Conservation (phyloP, 768 basidiomycete genomes). For the Psilocybe azurescens region DNA sequence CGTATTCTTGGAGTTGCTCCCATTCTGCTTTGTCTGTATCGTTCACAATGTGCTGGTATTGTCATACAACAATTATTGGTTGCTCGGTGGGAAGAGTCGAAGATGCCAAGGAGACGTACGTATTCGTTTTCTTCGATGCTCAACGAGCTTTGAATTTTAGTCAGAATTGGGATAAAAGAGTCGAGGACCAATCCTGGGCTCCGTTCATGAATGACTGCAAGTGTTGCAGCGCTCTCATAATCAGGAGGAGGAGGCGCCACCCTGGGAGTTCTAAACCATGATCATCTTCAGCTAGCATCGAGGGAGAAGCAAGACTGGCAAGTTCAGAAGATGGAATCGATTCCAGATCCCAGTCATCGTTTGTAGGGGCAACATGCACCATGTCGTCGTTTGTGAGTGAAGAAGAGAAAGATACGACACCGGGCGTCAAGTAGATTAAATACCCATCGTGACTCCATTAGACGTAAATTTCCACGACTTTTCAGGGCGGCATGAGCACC, state of each 20-base stretch:
- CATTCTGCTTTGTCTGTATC: background rate
- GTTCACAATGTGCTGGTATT: background rate
- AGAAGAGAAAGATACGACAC: background rate
- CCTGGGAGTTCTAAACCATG: background rate
- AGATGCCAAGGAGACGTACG: background rate
- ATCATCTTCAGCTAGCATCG: background rate
- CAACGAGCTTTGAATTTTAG: background rate
- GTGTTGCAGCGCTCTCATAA: background rate
- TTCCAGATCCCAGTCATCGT: background rate
- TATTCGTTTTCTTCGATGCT: slow-evolving; percentile 2
- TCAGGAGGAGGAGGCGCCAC: background rate
- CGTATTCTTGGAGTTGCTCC: slow-evolving; percentile 1
- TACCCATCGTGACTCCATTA: no score
- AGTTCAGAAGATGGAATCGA: background rate
- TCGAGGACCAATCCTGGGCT: background rate
- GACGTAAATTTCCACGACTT: no score
- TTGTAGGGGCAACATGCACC: background rate
- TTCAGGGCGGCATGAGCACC: background rate
- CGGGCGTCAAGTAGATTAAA: background rate
- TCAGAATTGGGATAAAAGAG: background rate
- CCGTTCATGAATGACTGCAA: background rate
- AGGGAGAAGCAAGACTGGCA: background rate
- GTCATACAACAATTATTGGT: background rate
- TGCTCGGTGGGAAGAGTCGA: background rate
- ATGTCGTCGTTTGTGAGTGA: background rate